A percentile compares a stretch with the other conserved stretches of the same genome.
These are phyloP conservation scores for Gossypium trilobum DNA, from an alignment of 441 rosid species.

Conservation along the genomic window DNA sequence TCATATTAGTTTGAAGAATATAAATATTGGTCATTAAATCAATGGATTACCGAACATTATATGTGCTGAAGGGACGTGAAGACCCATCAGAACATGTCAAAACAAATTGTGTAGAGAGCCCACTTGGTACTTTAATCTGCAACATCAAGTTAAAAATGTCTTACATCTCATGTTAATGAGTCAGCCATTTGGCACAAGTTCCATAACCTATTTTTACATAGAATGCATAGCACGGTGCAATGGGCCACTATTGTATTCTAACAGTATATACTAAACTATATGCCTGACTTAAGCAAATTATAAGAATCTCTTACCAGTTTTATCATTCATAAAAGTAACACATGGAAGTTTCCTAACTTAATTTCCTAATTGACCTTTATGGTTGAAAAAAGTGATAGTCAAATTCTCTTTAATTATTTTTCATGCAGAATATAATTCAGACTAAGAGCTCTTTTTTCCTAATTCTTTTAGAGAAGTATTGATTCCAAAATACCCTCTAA, in stretches of 20 bases:
- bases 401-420: neutral
- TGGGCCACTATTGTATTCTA: neutral
- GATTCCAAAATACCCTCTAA: neutral
- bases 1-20: neutral
- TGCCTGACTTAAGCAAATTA: neutral
- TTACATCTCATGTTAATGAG: neutral
- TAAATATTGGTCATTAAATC: neutral
- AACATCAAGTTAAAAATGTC: conserved; percentile 9
- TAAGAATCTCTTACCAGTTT: conserved; percentile 1
- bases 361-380: neutral
- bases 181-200: neutral
- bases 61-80: conserved; percentile 61
- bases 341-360: neutral
- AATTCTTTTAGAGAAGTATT: neutral
- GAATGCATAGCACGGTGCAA: neutral
- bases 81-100: conserved; percentile 68
- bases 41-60: conserved; percentile 45
- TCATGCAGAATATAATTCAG: neutral
- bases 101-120: conserved; percentile 68
- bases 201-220: neutral
- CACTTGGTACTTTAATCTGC: conserved; percentile 88
- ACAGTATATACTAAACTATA: neutral
- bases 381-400: neutral
- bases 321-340: neutral
- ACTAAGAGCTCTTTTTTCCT: neutral